phyloP scores from a whole-genome alignment of 23 red algal species.

The Agarophyton chilense region DNA sequence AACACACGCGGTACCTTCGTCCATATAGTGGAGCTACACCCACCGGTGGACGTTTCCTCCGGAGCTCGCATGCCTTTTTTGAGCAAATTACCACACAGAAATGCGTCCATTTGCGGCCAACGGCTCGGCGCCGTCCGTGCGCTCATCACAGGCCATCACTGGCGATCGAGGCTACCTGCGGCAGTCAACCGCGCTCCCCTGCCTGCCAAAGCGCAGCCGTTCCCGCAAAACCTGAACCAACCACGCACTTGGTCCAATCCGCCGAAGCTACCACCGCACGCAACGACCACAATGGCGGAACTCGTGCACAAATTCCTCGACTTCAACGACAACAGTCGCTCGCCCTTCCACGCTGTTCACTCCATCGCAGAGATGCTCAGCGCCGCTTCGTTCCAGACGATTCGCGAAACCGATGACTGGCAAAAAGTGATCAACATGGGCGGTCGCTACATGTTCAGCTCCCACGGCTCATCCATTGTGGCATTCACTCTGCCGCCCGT shows the following conservation, averaged over 20 bases:
- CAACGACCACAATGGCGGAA: neutral
- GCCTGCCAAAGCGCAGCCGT: too few relatives aligned
- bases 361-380: slow-evolving; percentile 36
- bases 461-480: slow-evolving; percentile 70
- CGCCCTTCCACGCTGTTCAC: slow-evolving; percentile 81
- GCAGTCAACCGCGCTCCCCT: too few relatives aligned
- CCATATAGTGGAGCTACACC: too few relatives aligned
- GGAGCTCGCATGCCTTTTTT: too few relatives aligned
- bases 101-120: neutral
- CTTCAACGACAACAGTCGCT: slow-evolving; percentile 67
- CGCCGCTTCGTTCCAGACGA: slow-evolving; percentile 29
- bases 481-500: slow-evolving; percentile 50
- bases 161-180: too few relatives aligned
- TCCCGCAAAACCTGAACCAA: too few relatives aligned
- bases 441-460: slow-evolving; percentile 64
- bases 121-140: neutral
- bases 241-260: too few relatives aligned
- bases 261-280: too few relatives aligned
- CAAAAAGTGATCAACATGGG: neutral
- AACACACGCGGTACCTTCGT: too few relatives aligned
- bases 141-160: too few relatives aligned
- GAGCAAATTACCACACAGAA: too few relatives aligned
- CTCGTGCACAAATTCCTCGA: slow-evolving; percentile 51
- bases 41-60: too few relatives aligned
- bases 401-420: slow-evolving; percentile 58